phyloP scores from a whole-genome alignment of 164 flowering plant genomes.

The Liquidambar formosana region DNA sequence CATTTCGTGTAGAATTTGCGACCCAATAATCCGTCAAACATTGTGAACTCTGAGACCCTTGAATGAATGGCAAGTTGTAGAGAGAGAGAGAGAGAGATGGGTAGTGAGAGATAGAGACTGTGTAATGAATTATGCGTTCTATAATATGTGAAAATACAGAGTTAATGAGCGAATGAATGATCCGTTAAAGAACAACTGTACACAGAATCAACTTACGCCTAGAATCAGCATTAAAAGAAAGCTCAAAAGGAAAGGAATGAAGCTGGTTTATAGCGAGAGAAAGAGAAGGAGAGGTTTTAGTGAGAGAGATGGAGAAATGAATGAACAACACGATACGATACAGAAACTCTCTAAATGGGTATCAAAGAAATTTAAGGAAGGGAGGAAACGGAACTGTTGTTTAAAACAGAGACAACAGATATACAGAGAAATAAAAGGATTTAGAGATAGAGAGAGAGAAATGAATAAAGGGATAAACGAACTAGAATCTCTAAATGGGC shows the following conservation, averaged over 20 bases:
- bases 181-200: no score
- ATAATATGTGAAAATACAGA: no score
- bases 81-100: background rate
- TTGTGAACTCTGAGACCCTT: background rate
- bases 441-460: background rate
- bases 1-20: slow-evolving; percentile 14
- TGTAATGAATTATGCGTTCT: no score
- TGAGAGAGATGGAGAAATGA: background rate
- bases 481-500: background rate
- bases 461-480: background rate
- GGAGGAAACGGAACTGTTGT: no score
- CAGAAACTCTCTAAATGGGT: no score
- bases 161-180: no score
- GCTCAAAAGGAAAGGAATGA: background rate
- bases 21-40: slow-evolving; percentile 11
- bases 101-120: no score
- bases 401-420: background rate
- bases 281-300: background rate
- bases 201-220: background rate
- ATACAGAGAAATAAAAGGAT: background rate
- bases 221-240: background rate
- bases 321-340: no score
- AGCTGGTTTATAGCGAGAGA: background rate
- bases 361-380: no score
- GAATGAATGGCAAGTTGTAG: background rate